Conservation (phyloP, 768 basidiomycete genomes). For the Trametes elegans region DNA sequence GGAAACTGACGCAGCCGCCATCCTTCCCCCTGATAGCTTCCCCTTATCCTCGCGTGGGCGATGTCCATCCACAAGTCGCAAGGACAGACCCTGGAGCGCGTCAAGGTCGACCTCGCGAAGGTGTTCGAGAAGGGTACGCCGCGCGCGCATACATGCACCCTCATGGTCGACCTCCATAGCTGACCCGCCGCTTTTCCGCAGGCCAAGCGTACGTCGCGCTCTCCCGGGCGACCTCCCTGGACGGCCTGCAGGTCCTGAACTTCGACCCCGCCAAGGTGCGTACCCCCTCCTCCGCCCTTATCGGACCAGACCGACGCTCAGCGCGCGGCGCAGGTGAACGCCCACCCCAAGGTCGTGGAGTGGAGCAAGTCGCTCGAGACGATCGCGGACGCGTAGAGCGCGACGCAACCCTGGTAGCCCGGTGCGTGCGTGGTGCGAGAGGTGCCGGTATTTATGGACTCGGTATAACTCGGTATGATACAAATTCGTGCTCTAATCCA, state of each 20-base stretch:
- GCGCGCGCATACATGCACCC: neutral
- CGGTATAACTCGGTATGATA: too few species aligned
- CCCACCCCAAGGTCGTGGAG: constrained; percentile 66
- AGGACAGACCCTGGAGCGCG: constrained; percentile 92
- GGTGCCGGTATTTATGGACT: too few species aligned
- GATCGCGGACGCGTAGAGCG: constrained; percentile 28
- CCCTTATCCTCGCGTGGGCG: constrained; percentile 91
- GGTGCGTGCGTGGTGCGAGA: too few species aligned
- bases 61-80: constrained; percentile 99
- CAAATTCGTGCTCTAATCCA: too few species aligned
- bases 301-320: neutral
- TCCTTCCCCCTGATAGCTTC: constrained; percentile 54
- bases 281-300: neutral
- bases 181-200: constrained; percentile 24
- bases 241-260: constrained; percentile 81
- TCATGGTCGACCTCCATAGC: neutral
- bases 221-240: constrained; percentile 83
- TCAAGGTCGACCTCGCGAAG: constrained; percentile 89
- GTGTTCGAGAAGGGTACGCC: constrained; percentile 86
- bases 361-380: constrained; percentile 73
- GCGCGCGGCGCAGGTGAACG: constrained; percentile 49
- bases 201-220: constrained; percentile 91
- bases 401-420: too few species aligned
- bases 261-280: constrained; percentile 73
- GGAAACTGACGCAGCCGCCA: too few species aligned